A percentile compares a stretch with the other conserved stretches of the same genome.
phyloP scores from a whole-genome alignment of 768 basidiomycete species.

The Mrakia frigida region DNA sequence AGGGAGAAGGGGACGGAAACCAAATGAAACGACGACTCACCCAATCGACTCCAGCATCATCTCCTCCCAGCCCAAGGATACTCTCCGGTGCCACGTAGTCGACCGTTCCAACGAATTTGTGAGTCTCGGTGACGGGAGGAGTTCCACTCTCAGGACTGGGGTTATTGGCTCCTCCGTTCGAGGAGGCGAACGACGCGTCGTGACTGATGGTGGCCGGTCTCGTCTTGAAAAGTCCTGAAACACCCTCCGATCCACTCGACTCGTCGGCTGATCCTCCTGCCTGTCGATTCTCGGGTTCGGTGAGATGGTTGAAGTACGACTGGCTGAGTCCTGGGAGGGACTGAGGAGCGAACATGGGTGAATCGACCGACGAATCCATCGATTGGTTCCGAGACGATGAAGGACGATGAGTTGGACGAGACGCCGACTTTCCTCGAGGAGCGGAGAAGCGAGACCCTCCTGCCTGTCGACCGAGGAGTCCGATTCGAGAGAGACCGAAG shows the following conservation, averaged over 20 bases:
- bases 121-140: conserved; percentile 57
- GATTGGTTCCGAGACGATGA: conserved; percentile 17
- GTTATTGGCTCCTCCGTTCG: conserved; percentile 51
- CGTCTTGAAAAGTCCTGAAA: conserved; percentile 48
- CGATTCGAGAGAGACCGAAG: conserved; percentile 93
- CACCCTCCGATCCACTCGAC: conserved; percentile 52
- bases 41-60: conserved; percentile 96
- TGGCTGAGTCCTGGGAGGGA: conserved; percentile 38
- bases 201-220: neutral
- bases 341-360: conserved; percentile 43
- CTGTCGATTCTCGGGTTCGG: conserved; percentile 30
- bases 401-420: conserved; percentile 10
- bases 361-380: conserved; percentile 38
- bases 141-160: conserved; percentile 14
- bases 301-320: conserved; percentile 43
- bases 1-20: neutral
- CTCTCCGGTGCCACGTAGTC: conserved; percentile 83
- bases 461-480: conserved; percentile 92
- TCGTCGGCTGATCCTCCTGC: conserved; percentile 50
- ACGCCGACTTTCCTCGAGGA: conserved; percentile 52
- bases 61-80: conserved; percentile 88
- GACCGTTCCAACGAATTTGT: conserved; percentile 95
- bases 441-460: conserved; percentile 43
- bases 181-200: conserved; percentile 69
- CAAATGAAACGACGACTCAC: conserved; percentile 50